Conservation (phyloP, 768 basidiomycete species). For the Glaciozyma martinii region DNA sequence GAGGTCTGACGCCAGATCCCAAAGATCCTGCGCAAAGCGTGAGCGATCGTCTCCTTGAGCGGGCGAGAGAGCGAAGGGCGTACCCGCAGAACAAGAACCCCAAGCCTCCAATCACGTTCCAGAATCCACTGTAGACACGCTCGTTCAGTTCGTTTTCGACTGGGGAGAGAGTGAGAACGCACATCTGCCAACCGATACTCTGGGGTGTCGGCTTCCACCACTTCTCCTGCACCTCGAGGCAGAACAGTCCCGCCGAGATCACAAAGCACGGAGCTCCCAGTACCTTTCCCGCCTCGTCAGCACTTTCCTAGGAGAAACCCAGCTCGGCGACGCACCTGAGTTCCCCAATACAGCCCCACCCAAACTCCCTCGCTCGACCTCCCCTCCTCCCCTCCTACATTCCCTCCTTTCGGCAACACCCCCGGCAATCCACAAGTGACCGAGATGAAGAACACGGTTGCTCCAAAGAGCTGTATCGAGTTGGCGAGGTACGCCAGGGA, state of each 20-base stretch:
- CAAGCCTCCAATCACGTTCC: slow-evolving; percentile 29
- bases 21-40: slow-evolving; percentile 11
- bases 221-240: slow-evolving; percentile 21
- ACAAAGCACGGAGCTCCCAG: slow-evolving; percentile 28
- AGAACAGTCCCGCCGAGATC: slow-evolving; percentile 20
- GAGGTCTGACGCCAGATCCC: slow-evolving; percentile 13
- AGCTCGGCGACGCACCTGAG: slow-evolving; percentile 10
- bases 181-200: slow-evolving; percentile 23
- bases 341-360: slow-evolving; percentile 26
- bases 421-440: slow-evolving; percentile 27
- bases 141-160: neutral
- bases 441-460: slow-evolving; percentile 17
- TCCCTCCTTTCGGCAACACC: slow-evolving; percentile 10
- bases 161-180: neutral
- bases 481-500: slow-evolving; percentile 28
- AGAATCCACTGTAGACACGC: slow-evolving; percentile 13
- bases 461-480: slow-evolving; percentile 29
- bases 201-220: slow-evolving; percentile 21
- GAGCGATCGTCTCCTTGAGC: too few relatives aligned
- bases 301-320: slow-evolving; percentile 15
- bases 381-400: slow-evolving; percentile 3
- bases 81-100: slow-evolving; percentile 25
- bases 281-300: slow-evolving; percentile 11
- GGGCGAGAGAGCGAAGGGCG: too few relatives aligned
- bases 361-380: slow-evolving; percentile 12